phyloP scores from a whole-genome alignment of 306 rosid genomes.

The Dalbergia cochinchinensis region DNA sequence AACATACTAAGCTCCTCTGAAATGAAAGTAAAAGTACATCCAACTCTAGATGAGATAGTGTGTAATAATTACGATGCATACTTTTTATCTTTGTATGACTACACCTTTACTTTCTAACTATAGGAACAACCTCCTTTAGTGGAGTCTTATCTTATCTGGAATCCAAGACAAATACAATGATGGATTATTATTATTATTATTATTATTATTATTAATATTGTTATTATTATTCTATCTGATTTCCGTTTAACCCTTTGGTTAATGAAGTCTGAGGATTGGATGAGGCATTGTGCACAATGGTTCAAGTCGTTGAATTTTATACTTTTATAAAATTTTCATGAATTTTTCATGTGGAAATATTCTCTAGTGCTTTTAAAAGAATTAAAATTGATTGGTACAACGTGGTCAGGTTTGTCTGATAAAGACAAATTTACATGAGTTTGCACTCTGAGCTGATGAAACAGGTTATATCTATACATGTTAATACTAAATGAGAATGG shows the following conservation, averaged over 20 bases:
- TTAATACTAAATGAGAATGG: not conserved
- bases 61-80: too few species aligned
- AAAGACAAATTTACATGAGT: not conserved
- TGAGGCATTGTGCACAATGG: not conserved
- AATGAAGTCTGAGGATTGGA: not conserved
- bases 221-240: not conserved
- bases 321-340: not conserved
- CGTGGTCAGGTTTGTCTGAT: not conserved
- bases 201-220: too few species aligned
- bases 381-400: not conserved
- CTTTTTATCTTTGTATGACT: not conserved
- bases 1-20: not conserved
- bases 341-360: not conserved
- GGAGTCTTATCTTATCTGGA: not conserved
- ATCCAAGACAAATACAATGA: too few species aligned
- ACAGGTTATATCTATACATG: not conserved
- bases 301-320: not conserved
- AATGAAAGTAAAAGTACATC: too few species aligned
- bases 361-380: not conserved
- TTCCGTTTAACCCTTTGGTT: not conserved
- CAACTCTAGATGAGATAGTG: too few species aligned
- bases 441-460: not conserved
- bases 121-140: not conserved
- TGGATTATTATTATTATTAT: not conserved
- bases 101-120: not conserved